Conservation (phyloP, 176 grass and related monocot species). For the Oryza coarctata region DNA sequence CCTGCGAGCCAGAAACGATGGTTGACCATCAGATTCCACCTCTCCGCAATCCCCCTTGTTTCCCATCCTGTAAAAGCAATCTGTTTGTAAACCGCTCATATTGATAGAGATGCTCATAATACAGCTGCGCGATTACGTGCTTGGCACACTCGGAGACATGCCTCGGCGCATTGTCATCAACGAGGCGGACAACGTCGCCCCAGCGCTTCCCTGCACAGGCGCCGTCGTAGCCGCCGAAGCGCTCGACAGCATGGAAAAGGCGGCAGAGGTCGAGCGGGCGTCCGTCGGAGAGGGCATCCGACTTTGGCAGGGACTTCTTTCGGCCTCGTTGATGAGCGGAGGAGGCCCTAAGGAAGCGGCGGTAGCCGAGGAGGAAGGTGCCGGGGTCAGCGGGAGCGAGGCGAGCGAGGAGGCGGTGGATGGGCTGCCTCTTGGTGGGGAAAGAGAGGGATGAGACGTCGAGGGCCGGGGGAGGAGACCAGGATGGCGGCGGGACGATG, state of each 20-base stretch:
- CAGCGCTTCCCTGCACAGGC: constrained; percentile 58
- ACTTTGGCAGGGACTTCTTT: constrained; percentile 34
- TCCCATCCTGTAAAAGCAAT: not conserved
- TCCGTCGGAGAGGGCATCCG: constrained; percentile 55
- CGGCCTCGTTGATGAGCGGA: constrained; percentile 30
- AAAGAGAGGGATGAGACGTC: constrained; percentile 52
- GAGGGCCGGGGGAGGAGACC: constrained; percentile 64
- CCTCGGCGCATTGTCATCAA: constrained; percentile 37
- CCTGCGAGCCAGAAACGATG: constrained; percentile 5
- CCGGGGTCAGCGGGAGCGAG: constrained; percentile 70
- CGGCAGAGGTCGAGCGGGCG: constrained; percentile 79
- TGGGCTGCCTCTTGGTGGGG: constrained; percentile 83
- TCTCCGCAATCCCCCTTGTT: not conserved
- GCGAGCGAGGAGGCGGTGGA: constrained; percentile 79
- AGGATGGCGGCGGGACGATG: constrained; percentile 77
- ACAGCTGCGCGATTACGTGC: constrained; percentile 82
- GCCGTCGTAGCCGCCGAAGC: constrained; percentile 71
- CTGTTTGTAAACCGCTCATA: constrained; percentile 65
- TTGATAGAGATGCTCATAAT: constrained; percentile 75
- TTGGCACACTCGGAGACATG: constrained; percentile 78
- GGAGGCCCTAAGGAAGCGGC: constrained; percentile 51
- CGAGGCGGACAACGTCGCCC: constrained; percentile 63
- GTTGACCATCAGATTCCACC: constrained; percentile 20
- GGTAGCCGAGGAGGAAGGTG: constrained; percentile 84
- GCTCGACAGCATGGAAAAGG: constrained; percentile 79